Conservation (phyloP, 208 protist genomes). For the Wallacemonas sp. region DNA sequence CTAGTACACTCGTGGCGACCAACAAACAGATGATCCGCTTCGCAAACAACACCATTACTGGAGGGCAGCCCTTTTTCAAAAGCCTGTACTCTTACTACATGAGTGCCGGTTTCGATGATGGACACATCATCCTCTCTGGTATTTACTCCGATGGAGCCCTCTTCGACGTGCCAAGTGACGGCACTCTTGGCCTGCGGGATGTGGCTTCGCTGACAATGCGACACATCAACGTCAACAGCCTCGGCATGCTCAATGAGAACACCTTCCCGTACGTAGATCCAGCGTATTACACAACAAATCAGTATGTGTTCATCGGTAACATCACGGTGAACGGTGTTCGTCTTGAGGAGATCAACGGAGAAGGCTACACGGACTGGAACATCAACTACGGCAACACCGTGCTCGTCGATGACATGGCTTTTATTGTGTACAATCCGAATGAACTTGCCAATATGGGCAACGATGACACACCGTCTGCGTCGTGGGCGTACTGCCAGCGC, state of each 20-base stretch:
- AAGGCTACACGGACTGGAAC: neutral
- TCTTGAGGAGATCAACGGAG: neutral
- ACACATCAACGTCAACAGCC: neutral
- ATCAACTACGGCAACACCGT: neutral
- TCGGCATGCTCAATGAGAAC: neutral
- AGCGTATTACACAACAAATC: neutral
- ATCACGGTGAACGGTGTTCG: slow-evolving; percentile 1
- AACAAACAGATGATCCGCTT: neutral
- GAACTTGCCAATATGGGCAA: neutral
- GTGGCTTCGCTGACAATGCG: neutral
- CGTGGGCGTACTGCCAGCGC: neutral
- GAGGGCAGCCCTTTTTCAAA: neutral
- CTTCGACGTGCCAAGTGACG: neutral
- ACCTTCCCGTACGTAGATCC: neutral
- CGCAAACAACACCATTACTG: slow-evolving; percentile 10
- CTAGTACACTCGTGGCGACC: neutral
- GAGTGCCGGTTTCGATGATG: neutral
- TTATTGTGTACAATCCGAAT: slow-evolving; percentile 4
- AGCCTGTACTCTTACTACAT: neutral
- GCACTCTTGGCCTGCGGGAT: neutral
- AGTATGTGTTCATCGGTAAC: neutral
- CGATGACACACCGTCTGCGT: neutral
- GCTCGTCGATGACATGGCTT: neutral
- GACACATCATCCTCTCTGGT: neutral
- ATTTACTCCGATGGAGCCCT: neutral